Base-by-base conservation (phyloP, 2,329 filamentous ascomycete species). In the Trichoderma aggressivum region DNA sequence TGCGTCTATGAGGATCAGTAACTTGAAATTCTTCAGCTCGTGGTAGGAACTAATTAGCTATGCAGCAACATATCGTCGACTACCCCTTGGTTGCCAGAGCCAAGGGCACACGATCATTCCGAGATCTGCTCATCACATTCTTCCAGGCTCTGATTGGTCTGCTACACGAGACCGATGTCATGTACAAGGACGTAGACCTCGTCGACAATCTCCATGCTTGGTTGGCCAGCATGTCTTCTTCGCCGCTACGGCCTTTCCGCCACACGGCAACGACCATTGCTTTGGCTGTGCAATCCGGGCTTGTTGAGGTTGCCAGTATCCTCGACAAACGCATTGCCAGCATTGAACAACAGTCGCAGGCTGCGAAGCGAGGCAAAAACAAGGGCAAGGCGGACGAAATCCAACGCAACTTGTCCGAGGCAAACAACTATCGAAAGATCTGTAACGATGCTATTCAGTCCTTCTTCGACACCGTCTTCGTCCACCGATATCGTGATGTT, bases 401-500 rank as follows among this genome's bases (percentile, higher is more conserved):
- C 28, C 89, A 97, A 78, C 86, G 88, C 55, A 91, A 89, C 70
- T 86, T 95, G 50, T 86, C 91, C 56, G 89, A 94, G 74, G 90
- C 90, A 43, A 90, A 91, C 74, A 84, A 89, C 73, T 91, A 90
- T 77, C 87, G 93, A 39, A 90, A 93, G 72, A 84, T 87, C 14
- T 88, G 94, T 67, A 90, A 93, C 74, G 87, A 88, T 34, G 86
- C 91, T 72, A 90, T 98, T 71, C 91, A 91, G 75, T 94, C 97
- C 75, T 93, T 94, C 76, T 97, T 98, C 78, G 92, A 97, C 75
- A 92, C 93, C 2, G 91, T 98, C 60, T 99, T 97, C 79, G 92
- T 98, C 34, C 95, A 99, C 81, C 91, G 96, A 61, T 99, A 98
- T 80, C 92, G 96, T 73, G 96, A 99, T 79, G 89, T 98, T 34